phyloP scores from a whole-genome alignment of 148 eudicot genomes.

The Arbutus unedo region DNA sequence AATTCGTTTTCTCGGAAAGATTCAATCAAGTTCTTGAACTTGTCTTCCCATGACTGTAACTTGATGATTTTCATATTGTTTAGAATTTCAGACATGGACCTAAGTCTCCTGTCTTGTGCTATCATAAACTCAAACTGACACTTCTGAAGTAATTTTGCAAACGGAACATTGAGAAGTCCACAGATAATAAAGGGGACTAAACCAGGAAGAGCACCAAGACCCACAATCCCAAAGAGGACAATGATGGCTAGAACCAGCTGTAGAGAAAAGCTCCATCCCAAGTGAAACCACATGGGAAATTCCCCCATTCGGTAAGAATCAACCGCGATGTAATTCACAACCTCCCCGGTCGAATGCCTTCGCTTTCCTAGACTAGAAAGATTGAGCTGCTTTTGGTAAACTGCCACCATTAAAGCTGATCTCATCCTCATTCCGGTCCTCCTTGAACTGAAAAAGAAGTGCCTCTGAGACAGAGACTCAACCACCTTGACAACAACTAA shows the following conservation, averaged over 20 bases:
- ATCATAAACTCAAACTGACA: constrained; percentile 46
- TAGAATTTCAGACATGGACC: constrained; percentile 51
- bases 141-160: constrained; percentile 42
- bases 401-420: constrained; percentile 62
- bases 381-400: constrained; percentile 51
- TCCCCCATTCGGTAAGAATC: constrained; percentile 73
- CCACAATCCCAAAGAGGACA: constrained; percentile 41
- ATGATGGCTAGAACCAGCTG: constrained; percentile 37
- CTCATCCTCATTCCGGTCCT: constrained; percentile 60
- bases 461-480: constrained; percentile 55
- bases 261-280: constrained; percentile 30
- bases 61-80: constrained; percentile 62
- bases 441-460: constrained; percentile 50
- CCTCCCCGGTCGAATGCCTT: constrained; percentile 59
- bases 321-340: constrained; percentile 54
- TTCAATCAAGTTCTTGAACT: constrained; percentile 47
- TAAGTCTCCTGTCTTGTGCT: constrained; percentile 52
- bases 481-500: constrained; percentile 39
- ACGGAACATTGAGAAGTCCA: constrained; percentile 42
- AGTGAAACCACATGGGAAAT: constrained; percentile 49
- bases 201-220: constrained; percentile 48
- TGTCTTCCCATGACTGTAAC: constrained; percentile 67
- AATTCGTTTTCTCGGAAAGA: constrained; percentile 43
- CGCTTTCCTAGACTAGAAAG: constrained; percentile 48
- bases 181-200: constrained; percentile 46